Evolutionary conservation across 495 filamentous ascomycete genomes (phyloP), one percentile per base, ranked within the genome.

Genomic region (Aspergillus nidulans): DNA sequence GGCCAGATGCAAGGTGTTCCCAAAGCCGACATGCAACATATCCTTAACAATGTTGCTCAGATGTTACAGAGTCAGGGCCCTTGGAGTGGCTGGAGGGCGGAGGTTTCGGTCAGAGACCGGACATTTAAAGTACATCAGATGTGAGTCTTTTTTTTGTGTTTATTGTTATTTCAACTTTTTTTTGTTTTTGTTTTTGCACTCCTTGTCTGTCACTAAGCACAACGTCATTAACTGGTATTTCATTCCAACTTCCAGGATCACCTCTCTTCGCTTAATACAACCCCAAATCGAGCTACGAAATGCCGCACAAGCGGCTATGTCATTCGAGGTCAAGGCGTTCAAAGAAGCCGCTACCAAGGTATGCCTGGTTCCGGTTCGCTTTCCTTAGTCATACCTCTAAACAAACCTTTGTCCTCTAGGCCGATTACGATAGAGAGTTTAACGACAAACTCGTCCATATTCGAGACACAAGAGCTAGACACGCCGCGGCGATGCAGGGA

Each of bases 231-330:
- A 36, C 9, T 1, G n/a, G n/a, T n/a, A 38, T 9, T 3, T 49
- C 44, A n/a, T 25, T 46, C n/a, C 12, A 16, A 13, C 34, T 41
- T 28, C 28, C 56, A 78, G 77, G 73, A 70, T 77, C 38, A 70
- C 72, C 21, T 77, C 75, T 20, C 72, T 82, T 50, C 71, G 74
- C 53, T 62, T 82, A 13, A 75, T 81, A 38, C 74, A 78, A 57
- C 74, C 76, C 45, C 73, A 71, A n/a, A 69, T 77, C 52, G 63
- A 71, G 34, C 40, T 74, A 15, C 57, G 66, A 13, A 60, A 68
- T 43, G 69, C 71, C 21, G 64, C 77, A n/a, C 59, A 71, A 28
- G 69, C 73, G 28, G 79, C 79, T n/a, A 58, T 78, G 40, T 66
- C 53, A 26, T 81, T 77, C 40, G 80, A 82, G 56, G 61, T 67